These are phyloP conservation scores for Aegilops bicornis DNA, from an alignment of 176 grass and related monocot genomes.

Conservation along the genomic window DNA sequence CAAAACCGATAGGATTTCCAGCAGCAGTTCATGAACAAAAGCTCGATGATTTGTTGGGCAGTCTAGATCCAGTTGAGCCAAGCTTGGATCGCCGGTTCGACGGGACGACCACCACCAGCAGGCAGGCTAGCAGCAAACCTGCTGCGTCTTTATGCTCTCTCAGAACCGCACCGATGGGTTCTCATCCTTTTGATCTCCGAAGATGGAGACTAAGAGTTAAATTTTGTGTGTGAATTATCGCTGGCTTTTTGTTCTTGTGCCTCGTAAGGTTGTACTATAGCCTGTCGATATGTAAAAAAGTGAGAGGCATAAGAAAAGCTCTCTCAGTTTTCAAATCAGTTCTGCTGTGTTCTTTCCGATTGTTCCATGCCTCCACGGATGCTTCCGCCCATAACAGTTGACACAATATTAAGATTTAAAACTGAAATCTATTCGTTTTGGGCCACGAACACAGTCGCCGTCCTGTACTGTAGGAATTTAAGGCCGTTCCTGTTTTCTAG, in stretches of 20 bases:
- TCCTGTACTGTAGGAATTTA: background rate
- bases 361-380: too few species aligned
- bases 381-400: too few species aligned
- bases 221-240: slow-evolving; percentile 9
- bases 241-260: slow-evolving; percentile 11
- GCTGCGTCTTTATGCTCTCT: background rate
- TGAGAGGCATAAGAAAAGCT: background rate
- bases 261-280: slow-evolving; percentile 17
- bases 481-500: background rate
- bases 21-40: background rate
- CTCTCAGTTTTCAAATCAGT: background rate
- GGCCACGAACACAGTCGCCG: background rate
- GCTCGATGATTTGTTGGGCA: background rate
- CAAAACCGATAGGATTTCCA: slow-evolving; percentile 3
- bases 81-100: background rate
- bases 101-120: background rate
- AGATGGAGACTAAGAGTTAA: slow-evolving; percentile 16
- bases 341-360: background rate
- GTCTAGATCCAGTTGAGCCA: background rate
- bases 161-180: background rate
- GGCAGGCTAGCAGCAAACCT: background rate
- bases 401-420: background rate
- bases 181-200: slow-evolving; percentile 31
- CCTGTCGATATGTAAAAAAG: slow-evolving; percentile 28
- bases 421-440: background rate